A percentile compares a stretch with the other conserved stretches of the same genome.
Conservation (phyloP, 1,284 basidiomycete species). For the Moesziomyces antarcticus region DNA sequence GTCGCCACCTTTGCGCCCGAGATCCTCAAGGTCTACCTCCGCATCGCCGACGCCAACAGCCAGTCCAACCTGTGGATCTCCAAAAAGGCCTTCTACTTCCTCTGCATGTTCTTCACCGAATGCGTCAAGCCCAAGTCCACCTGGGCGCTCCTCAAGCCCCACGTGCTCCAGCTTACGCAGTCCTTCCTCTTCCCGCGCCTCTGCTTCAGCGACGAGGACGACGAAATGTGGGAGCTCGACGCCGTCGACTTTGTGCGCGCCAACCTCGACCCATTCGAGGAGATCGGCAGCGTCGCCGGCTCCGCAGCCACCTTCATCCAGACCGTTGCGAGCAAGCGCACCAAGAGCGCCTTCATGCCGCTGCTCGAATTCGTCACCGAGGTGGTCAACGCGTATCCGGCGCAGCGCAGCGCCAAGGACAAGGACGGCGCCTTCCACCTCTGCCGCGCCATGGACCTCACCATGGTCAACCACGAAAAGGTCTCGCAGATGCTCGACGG, state of each 20-base stretch:
- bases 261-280: conserved; percentile 61
- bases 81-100: conserved; percentile 55
- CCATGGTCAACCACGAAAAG: conserved; percentile 60
- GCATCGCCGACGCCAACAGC: conserved; percentile 53
- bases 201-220: conserved; percentile 61
- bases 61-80: conserved; percentile 56
- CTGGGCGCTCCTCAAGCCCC: conserved; percentile 64
- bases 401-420: conserved; percentile 48
- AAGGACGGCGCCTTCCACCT: conserved; percentile 65
- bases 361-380: conserved; percentile 63
- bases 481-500: conserved; percentile 58
- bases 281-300: conserved; percentile 51
- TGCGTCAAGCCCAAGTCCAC: conserved; percentile 65
- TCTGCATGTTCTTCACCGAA: conserved; percentile 64
- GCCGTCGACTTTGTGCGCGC: conserved; percentile 64
- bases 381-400: conserved; percentile 61
- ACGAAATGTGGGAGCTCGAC: conserved; percentile 65
- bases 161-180: conserved; percentile 57
- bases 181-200: conserved; percentile 64
- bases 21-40: conserved; percentile 66
- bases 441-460: conserved; percentile 53
- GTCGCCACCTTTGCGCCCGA: conserved; percentile 64
- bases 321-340: conserved; percentile 59
- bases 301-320: conserved; percentile 55
- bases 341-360: conserved; percentile 61